Conservation (phyloP, 2,329 filamentous ascomycete species). For the Hawksworthiomyces lignivorus region DNA sequence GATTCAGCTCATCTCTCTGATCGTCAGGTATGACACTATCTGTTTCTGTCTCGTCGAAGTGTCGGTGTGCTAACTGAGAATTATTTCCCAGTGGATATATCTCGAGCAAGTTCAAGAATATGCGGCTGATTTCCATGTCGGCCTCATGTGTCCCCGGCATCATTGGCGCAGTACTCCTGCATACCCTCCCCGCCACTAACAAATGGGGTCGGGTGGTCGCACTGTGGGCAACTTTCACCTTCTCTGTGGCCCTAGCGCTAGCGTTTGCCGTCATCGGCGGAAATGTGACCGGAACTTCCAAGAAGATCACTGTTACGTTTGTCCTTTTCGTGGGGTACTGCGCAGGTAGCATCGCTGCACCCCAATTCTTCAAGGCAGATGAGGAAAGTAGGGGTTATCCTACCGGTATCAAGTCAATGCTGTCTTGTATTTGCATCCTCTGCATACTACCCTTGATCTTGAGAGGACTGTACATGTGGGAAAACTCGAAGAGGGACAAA, state of each 20-base stretch:
- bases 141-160: conserved; percentile 28
- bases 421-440: conserved; percentile 6
- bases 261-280: conserved; percentile 40
- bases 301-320: conserved; percentile 53
- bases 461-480: conserved; percentile 1
- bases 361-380: conserved; percentile 43
- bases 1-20: conserved; percentile 51
- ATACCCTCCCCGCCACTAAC: conserved; percentile 30
- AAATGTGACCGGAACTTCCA: conserved; percentile 50
- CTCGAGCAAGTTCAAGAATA: conserved; percentile 32
- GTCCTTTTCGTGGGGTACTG: conserved; percentile 50
- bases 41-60: too few relatives aligned
- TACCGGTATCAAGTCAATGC: conserved; percentile 4
- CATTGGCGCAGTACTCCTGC: conserved; percentile 37
- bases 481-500: neutral
- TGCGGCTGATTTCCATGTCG: conserved; percentile 34
- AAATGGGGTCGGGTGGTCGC: conserved; percentile 28
- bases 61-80: too few relatives aligned
- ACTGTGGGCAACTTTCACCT: conserved; percentile 48
- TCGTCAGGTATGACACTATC: conserved; percentile 30
- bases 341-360: conserved; percentile 47
- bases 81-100: conserved; percentile 30
- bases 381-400: conserved; percentile 25
- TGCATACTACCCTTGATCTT: neutral
- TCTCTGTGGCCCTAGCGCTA: conserved; percentile 47